These are phyloP conservation scores for Trametes polyzona DNA, from an alignment of 1,284 basidiomycete genomes.

Conservation along the genomic window DNA sequence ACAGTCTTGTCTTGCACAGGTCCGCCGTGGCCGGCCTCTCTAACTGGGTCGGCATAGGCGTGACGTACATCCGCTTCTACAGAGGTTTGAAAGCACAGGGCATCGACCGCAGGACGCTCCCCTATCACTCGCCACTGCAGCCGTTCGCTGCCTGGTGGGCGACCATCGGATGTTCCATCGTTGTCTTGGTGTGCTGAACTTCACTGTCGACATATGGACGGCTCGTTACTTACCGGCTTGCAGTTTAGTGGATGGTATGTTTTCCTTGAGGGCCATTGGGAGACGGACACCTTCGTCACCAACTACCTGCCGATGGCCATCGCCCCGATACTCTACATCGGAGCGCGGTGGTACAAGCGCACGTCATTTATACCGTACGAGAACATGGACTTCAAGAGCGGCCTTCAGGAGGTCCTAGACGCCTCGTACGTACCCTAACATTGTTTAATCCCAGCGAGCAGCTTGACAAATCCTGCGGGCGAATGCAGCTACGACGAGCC, in stretches of 20 bases:
- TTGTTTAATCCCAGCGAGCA: not conserved
- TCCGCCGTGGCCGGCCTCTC: constrained; percentile 66
- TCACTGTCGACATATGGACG: not conserved
- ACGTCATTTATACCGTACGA: constrained; percentile 47
- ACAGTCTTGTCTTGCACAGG: constrained; percentile 30
- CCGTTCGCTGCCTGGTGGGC: constrained; percentile 79
- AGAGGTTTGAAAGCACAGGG: constrained; percentile 77
- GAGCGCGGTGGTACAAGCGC: constrained; percentile 56
- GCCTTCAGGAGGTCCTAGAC: constrained; percentile 73
- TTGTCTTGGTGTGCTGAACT: constrained; percentile 63
- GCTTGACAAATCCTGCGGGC: not conserved
- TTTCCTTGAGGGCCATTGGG: constrained; percentile 73
- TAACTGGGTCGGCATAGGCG: constrained; percentile 84
- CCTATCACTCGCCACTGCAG: constrained; percentile 63
- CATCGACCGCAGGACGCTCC: constrained; percentile 65
- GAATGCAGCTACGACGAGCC: constrained; percentile 51
- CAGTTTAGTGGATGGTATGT: constrained; percentile 78
- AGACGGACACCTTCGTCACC: constrained; percentile 67
- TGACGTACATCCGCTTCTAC: constrained; percentile 84
- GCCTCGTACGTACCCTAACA: constrained; percentile 49
- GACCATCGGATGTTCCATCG: constrained; percentile 53
- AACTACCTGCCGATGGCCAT: constrained; percentile 77
- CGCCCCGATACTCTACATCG: constrained; percentile 76
- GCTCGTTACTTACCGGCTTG: not conserved
- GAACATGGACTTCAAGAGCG: constrained; percentile 82